Base-by-base conservation (phyloP, 2,329 filamentous ascomycete genomes). In the Apiospora pterosperma region DNA sequence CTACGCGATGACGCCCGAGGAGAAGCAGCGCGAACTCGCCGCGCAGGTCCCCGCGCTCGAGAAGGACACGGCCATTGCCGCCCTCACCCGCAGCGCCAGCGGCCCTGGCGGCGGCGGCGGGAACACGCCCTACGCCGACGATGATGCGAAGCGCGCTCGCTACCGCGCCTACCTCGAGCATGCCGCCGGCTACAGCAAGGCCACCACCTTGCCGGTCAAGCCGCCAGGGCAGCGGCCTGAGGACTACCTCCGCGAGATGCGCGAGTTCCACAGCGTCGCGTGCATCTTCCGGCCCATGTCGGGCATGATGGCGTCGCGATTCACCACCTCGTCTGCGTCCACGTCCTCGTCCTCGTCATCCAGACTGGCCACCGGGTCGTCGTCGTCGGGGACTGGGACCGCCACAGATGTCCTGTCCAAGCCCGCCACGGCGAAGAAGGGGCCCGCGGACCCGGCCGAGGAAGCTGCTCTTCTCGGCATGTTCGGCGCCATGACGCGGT, bases 221-320 rank as follows among this genome's bases (percentile, higher is more conserved):
- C 76, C 79, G 0, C 65, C 74, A 1, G 73, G 74, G 5, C 76
- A 81, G 72, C 85, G 82, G 6, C 85, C 85, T 25, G 88, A 93
- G 44, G 92, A 96, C 62, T 97, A 92, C 88, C 76, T 89, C 38
- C 88, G 88, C 64, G 96, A 99, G 76, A 81, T 97, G 63, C 81
- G 80, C 62, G 88, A 99, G 72, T 97, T 97, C 68, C 79, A 80
- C 69, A 83, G 82, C 66, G 88, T 85, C 66, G 85, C 85, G 14
- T 77, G 82, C 65, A 87, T 98, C 23, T 99, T 98, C 81, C 95
- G 92, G 75, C 96, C 96, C 0, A 92, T 97, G 80, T 92, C 92
- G 2, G 93, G 93, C 0, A 84, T 92, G 67, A 98, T 99, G 93
- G 96, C 95, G 19, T 93, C 92, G 23, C 89, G 95, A 0, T 99